Evolutionary conservation across 129 eudicot genomes (phyloP), one percentile per base, ranked within the genome.

Genomic region (Centella asiatica): DNA sequence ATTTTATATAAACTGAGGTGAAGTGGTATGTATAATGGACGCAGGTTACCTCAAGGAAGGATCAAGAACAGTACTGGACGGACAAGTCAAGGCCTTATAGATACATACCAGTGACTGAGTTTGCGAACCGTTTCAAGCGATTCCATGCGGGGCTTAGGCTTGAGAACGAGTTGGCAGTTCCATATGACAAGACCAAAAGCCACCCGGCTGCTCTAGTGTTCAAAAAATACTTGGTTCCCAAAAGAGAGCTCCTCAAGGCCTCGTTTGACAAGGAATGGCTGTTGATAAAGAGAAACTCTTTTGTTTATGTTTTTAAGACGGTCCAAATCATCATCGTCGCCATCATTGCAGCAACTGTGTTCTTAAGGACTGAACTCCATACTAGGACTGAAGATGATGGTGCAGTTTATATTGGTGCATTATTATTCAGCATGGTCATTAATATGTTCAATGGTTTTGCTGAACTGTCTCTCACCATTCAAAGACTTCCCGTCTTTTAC

Each of bases 201-300:
- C 99, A 85, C 69, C 69, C 71, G 28, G 96, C 99, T 6, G 90
- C 99, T n/a, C 74, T 93, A 5, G 89, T 82, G 10, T 85, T 73
- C 68, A 75, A 78, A 8, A 93, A 79, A 58, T 85, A 64, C 80
- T 65, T 77, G 14, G 86, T 93, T 44, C 85, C 99, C 0, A 80
- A 69, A 60, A 66, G 18, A 33, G 88, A 87, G 36, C 96, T 93
- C 3, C 69, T 93, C 20, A 85, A 76, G 65, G 95, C 96, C 44
- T 87, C 88, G 44, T 93, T 82, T 45, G 95, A 84, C 58, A 93
- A 87, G 57, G 99, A 93, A 69, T 88, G 96, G 92, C 77, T 93
- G 2, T 44, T 93, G 15, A 93, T 87, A 44, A 76, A 73, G 68
- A 63, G 99, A 37, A 93, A 93, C 75, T 79, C 95, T 0, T 82